These are phyloP conservation scores for Magnolia kwangsiensis DNA, from an alignment of 164 flowering plant genomes.

Conservation along the genomic window DNA sequence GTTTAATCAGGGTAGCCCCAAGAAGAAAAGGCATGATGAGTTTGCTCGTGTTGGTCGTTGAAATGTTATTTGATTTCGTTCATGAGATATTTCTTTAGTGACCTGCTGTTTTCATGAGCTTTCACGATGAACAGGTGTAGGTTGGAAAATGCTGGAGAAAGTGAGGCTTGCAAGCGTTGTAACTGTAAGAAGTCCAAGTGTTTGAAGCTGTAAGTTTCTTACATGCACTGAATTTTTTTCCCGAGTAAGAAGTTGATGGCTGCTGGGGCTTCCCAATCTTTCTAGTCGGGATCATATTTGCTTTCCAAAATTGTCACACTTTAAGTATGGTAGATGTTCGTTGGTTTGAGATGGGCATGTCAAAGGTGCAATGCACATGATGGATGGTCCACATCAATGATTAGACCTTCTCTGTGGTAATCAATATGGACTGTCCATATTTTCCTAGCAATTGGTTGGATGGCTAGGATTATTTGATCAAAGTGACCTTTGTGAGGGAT, in stretches of 20 bases:
- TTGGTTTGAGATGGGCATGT: background rate
- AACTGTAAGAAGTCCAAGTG: constrained; percentile 96
- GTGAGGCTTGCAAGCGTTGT: constrained; percentile 80
- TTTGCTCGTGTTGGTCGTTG: background rate
- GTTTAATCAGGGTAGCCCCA: constrained; percentile 65
- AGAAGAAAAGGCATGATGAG: constrained; percentile 63
- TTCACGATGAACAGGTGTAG: constrained; percentile 51
- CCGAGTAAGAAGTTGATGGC: background rate
- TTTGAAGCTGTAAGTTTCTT: constrained; percentile 83
- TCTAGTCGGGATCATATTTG: background rate
- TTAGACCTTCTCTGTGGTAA: no score
- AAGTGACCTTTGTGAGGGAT: no score
- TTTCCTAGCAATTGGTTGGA: no score
- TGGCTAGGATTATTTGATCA: no score
- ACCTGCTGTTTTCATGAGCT: background rate
- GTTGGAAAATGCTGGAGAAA: constrained; percentile 52
- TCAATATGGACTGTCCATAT: no score
- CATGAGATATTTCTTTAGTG: background rate
- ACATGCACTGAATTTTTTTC: background rate
- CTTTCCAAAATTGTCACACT: background rate
- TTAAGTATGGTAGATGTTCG: background rate
- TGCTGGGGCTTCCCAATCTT: background rate
- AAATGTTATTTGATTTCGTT: background rate
- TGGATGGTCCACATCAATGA: no score
- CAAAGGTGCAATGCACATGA: no score